Percentiles rank a stretch among this genome's conserved stretches.
phyloP scores from a whole-genome alignment of 805 yeast genomes.

The Dipodascus geniculatus region DNA sequence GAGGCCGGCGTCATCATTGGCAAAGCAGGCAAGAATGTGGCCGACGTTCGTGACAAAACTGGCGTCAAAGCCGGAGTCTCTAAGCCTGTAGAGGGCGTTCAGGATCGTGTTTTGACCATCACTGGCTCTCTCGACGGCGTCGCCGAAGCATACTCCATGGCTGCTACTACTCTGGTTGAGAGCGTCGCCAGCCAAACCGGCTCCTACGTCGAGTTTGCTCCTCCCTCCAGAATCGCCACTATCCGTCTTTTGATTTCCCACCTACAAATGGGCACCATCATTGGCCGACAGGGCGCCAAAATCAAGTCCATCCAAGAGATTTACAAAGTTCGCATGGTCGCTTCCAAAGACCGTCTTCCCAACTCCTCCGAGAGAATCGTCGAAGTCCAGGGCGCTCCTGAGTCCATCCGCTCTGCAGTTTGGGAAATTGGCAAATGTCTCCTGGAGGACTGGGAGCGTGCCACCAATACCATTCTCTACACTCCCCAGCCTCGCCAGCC shows the following conservation, averaged over 20 bases:
- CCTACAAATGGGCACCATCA: slow-evolving; percentile 77
- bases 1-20: slow-evolving; percentile 91
- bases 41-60: slow-evolving; percentile 61
- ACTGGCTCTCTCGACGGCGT: slow-evolving; percentile 62
- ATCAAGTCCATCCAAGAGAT: slow-evolving; percentile 67
- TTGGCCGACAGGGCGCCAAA: slow-evolving; percentile 72
- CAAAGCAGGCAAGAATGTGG: slow-evolving; percentile 68
- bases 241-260: slow-evolving; percentile 70
- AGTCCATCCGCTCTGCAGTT: slow-evolving; percentile 44
- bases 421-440: slow-evolving; percentile 56
- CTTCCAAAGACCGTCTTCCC: slow-evolving; percentile 72
- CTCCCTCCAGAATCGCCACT: slow-evolving; percentile 40
- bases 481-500: slow-evolving; percentile 30
- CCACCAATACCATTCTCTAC: slow-evolving; percentile 53
- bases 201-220: slow-evolving; percentile 40
- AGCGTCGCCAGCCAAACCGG: slow-evolving; percentile 39
- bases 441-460: slow-evolving; percentile 60
- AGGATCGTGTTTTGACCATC: slow-evolving; percentile 72
- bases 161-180: slow-evolving; percentile 52
- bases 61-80: slow-evolving; percentile 81
- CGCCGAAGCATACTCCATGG: slow-evolving; percentile 56
- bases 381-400: slow-evolving; percentile 73
- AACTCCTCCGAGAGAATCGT: slow-evolving; percentile 77
- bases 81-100: slow-evolving; percentile 64
- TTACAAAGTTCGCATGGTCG: slow-evolving; percentile 68